Evolutionary conservation across 1,284 basidiomycete genomes (phyloP), one percentile per base, ranked within the genome.

Genomic region (Afroboletus lepidellus): DNA sequence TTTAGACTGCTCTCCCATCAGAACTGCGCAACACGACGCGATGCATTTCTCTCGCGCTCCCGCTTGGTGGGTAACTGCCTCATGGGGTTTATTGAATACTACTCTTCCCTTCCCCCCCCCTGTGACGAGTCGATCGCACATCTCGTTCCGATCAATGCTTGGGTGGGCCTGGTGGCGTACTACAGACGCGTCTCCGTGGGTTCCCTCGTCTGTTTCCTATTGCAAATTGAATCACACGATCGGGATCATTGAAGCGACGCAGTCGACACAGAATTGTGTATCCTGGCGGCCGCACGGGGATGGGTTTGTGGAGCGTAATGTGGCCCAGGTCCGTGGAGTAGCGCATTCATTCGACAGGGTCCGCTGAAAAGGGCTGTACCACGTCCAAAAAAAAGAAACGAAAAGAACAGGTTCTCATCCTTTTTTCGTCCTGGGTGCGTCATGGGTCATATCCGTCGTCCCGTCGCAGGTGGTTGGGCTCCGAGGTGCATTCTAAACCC

Each of bases 111-210:
- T n/a, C n/a, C n/a, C 8, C 38, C 43, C 41, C 60, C 51, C 48
- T 43, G 33, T 51, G 48, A 56, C 48, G n/a, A 55, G 27, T 43
- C 43, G 50, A 65, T 64, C 59, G 41, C 51, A 61, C 50, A 50
- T 62, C 62, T 64, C 11, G 39, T 57, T 61, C 58, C 58, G 56
- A 64, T 64, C 61, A 60, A 37, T 20, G 15, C 46, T 41, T 61
- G 52, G n/a, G 44, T 59, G 48, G 43, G 41, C 58, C 29, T 60
- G 53, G 53, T 65, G 60, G 58, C 60, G 57, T 44, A 41, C 33
- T 48, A 23, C 34, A 30, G 48, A 50, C 36, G 39, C 34, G 50
- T 53, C 58, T 63, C 62, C 61, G 62, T 63, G 64, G 60, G 50
- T 63, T 65, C 50, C 45, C 53, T 65, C 59, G 50, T 53, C 53